Conservation (phyloP, 1,139 yeast species). For the Magnusiomyces tetraspermus region DNA sequence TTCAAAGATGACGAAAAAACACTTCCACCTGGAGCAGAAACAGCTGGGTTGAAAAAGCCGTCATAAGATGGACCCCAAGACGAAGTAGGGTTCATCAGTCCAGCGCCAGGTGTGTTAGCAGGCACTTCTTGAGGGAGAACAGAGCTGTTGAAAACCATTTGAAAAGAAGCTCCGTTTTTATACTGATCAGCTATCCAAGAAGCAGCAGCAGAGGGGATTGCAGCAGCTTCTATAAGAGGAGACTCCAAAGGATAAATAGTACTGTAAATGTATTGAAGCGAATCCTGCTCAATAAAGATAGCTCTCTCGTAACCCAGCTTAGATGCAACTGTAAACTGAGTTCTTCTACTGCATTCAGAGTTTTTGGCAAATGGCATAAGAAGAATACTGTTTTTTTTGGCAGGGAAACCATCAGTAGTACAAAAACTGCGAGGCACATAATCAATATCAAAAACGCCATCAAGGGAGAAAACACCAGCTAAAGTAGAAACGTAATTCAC, state of each 20-base stretch:
- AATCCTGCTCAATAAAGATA: background rate
- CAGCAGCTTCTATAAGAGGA: conserved; percentile 2
- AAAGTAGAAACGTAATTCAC: conserved; percentile 5
- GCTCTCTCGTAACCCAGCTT: background rate
- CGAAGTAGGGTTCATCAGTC: conserved; percentile 11
- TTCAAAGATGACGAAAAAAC: conserved; percentile 7
- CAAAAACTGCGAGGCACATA: background rate
- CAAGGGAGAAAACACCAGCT: conserved; percentile 7
- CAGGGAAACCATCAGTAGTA: background rate
- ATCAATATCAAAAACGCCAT: conserved; percentile 6
- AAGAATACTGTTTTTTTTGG: background rate
- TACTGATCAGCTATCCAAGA: conserved; percentile 1
- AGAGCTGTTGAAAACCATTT: background rate
- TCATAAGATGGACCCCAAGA: conserved; percentile 22
- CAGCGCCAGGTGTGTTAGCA: conserved; percentile 5
- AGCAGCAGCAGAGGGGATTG: background rate
- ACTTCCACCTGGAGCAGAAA: conserved; percentile 20
- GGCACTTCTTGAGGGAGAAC: conserved; percentile 2
- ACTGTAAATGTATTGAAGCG: conserved; percentile 1
- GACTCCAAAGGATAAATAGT: background rate
- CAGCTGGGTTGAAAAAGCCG: conserved; percentile 18
- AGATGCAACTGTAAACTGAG: background rate
- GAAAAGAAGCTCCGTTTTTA: background rate
- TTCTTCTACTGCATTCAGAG: background rate
- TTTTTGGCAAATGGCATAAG: background rate